Percentiles rank a stretch among this genome's conserved stretches.
phyloP scores from a whole-genome alignment of 1,284 basidiomycete genomes.

The Puccinia polysora region DNA sequence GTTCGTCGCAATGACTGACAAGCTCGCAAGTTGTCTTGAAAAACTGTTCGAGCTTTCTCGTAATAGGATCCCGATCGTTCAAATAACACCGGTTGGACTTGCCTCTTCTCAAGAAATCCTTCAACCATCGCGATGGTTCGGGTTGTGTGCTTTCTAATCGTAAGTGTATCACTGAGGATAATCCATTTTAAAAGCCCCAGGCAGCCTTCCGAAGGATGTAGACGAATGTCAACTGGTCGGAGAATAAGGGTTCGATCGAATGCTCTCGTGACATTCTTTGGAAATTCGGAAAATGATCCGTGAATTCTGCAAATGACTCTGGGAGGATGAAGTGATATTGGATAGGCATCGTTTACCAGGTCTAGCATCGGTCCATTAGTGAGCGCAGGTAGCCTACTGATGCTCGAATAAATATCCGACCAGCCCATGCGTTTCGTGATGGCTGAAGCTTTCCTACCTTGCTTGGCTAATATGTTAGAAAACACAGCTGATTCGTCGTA shows the following conservation, averaged over 20 bases:
- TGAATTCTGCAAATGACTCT: conserved; percentile 26
- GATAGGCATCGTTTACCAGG: conserved; percentile 33
- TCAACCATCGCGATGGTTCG: conserved; percentile 16
- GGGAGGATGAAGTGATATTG: conserved; percentile 8
- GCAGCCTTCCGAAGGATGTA: conserved; percentile 41
- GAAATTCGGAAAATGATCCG: conserved; percentile 41
- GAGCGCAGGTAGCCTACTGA: conserved; percentile 40
- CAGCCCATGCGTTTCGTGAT: conserved; percentile 42
- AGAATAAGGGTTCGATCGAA: conserved; percentile 41
- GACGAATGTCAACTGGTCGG: conserved; percentile 30
- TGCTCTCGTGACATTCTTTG: conserved; percentile 23
- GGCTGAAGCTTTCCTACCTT: conserved; percentile 26
- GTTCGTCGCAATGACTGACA: not conserved
- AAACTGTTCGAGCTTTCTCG: not conserved
- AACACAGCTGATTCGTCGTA: conserved; percentile 41
- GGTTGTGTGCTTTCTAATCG: conserved; percentile 34
- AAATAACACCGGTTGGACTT: not conserved
- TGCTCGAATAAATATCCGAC: conserved; percentile 25
- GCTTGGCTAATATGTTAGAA: conserved; percentile 37
- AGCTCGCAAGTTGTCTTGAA: not conserved
- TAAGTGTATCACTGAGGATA: conserved; percentile 38
- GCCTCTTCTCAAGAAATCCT: conserved; percentile 3
- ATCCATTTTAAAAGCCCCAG: conserved; percentile 43
- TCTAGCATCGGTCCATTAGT: conserved; percentile 36
- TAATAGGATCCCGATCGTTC: not conserved